Percentiles rank a stretch among this genome's conserved stretches.
Evolutionary conservation across 1,284 basidiomycete species (phyloP).

Genomic region (Tylopilus sp.): DNA sequence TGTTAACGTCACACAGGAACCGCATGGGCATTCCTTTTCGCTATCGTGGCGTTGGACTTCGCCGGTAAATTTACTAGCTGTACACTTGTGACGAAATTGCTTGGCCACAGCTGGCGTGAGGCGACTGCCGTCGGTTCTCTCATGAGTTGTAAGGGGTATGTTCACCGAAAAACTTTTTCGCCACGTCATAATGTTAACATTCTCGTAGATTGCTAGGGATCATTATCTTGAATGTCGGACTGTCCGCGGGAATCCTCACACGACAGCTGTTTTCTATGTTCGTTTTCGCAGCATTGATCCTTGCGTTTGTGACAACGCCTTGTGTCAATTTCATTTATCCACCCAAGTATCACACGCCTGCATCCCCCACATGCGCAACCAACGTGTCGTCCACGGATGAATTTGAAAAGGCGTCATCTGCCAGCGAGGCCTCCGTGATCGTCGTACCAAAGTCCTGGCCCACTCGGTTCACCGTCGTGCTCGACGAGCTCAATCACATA

Average conservation of each 20-base stretch:
- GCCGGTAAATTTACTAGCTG: slow-evolving; percentile 86
- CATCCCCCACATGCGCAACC: slow-evolving; percentile 20
- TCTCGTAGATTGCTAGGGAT: slow-evolving; percentile 80
- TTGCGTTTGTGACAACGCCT: slow-evolving; percentile 93
- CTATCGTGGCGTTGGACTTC: slow-evolving; percentile 87
- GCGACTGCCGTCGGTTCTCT: slow-evolving; percentile 88
- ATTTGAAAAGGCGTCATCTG: slow-evolving; percentile 13
- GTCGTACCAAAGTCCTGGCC: slow-evolving; percentile 24
- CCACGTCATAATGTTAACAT: slow-evolving; percentile 6
- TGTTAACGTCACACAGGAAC: slow-evolving; percentile 70
- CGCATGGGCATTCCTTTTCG: slow-evolving; percentile 92
- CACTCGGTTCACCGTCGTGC: slow-evolving; percentile 78
- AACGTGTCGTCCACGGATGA: slow-evolving; percentile 1
- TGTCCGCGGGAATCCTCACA: slow-evolving; percentile 86
- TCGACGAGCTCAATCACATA: slow-evolving; percentile 93
- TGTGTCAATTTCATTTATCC: slow-evolving; percentile 86
- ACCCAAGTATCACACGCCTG: slow-evolving; percentile 64
- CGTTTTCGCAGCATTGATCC: slow-evolving; percentile 86
- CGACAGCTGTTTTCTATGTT: slow-evolving; percentile 89
- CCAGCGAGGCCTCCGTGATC: slow-evolving; percentile 20
- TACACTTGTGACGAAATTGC: slow-evolving; percentile 71
- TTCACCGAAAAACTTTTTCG: not conserved
- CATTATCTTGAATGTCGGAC: slow-evolving; percentile 96
- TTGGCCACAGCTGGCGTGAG: slow-evolving; percentile 86
- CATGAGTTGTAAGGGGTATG: slow-evolving; percentile 96